These are phyloP conservation scores for Leccinum imitatum DNA, from an alignment of 768 basidiomycete genomes.

Conservation along the genomic window DNA sequence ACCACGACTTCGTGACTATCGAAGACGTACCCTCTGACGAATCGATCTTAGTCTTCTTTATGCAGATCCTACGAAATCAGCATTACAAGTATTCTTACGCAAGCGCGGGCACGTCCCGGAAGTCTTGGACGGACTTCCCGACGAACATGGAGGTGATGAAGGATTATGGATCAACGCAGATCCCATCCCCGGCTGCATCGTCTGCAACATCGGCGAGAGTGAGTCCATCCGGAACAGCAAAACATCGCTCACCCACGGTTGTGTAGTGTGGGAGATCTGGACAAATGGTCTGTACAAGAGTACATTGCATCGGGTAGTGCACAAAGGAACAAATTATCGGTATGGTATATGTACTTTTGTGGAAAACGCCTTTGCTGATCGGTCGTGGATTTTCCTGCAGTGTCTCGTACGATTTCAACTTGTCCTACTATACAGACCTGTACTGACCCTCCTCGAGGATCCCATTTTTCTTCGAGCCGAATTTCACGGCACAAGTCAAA, in stretches of 20 bases:
- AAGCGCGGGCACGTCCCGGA: conserved; percentile 36
- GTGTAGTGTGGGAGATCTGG: conserved; percentile 89
- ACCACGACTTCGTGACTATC: conserved; percentile 19
- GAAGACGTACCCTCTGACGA: conserved; percentile 7
- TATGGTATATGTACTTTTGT: conserved; percentile 13
- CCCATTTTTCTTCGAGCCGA: conserved; percentile 95
- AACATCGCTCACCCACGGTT: conserved; percentile 1
- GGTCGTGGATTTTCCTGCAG: conserved; percentile 34
- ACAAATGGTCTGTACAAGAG: conserved; percentile 83
- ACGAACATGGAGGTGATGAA: conserved; percentile 54
- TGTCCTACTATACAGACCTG: background rate
- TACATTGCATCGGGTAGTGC: conserved; percentile 88
- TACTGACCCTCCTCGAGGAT: conserved; percentile 46
- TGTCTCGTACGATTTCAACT: conserved; percentile 58
- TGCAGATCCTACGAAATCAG: conserved; percentile 75
- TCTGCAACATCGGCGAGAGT: conserved; percentile 95
- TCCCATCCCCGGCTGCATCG: conserved; percentile 78
- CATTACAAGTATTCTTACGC: conserved; percentile 77
- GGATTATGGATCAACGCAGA: conserved; percentile 83
- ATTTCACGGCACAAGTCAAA: conserved; percentile 67
- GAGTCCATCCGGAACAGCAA: conserved; percentile 26
- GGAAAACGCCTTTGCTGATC: background rate
- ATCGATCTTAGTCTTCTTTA: conserved; percentile 68
- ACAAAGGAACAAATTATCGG: conserved; percentile 69
- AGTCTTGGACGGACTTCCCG: conserved; percentile 39